These are phyloP conservation scores for Exophiala dermatitidis DNA, from an alignment of 2,329 filamentous ascomycete species.

Conservation along the genomic window DNA sequence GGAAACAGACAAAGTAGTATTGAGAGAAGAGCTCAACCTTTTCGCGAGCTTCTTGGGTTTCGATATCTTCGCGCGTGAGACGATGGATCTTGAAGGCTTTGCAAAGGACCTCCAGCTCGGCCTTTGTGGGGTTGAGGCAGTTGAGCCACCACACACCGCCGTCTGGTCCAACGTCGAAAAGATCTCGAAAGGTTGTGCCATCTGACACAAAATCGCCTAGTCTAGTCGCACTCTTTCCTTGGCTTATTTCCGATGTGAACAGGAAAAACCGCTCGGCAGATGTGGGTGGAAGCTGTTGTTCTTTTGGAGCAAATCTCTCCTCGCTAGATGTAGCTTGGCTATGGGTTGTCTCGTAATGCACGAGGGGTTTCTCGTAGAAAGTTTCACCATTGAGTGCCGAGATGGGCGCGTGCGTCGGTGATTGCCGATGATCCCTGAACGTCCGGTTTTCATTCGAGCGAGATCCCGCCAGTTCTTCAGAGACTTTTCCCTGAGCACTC, in stretches of 20 bases:
- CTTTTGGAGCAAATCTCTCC: constrained; percentile 41
- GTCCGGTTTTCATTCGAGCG: constrained; percentile 42
- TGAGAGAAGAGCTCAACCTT: constrained; percentile 97
- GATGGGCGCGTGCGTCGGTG: constrained; percentile 33
- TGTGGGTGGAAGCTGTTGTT: background rate
- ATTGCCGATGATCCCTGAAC: constrained; percentile 55
- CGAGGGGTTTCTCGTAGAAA: constrained; percentile 25
- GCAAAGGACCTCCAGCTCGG: constrained; percentile 80
- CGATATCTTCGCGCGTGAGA: constrained; percentile 91
- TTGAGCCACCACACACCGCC: constrained; percentile 99
- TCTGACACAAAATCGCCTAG: constrained; percentile 82
- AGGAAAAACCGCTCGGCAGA: constrained; percentile 85
- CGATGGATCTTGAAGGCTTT: constrained; percentile 94
- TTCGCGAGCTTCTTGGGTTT: constrained; percentile 88
- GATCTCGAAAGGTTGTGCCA: constrained; percentile 78
- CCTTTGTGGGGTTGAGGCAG: constrained; percentile 79
- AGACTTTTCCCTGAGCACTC: constrained; percentile 45
- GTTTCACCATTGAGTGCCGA: constrained; percentile 28
- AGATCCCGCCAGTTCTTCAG: constrained; percentile 14
- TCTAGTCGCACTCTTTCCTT: constrained; percentile 83
- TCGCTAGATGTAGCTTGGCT: constrained; percentile 37
- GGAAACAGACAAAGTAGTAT: constrained; percentile 97
- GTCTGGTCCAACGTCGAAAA: constrained; percentile 65
- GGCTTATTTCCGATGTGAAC: constrained; percentile 91
- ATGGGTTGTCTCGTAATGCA: constrained; percentile 20